Evolutionary conservation across 2,329 filamentous ascomycete genomes (phyloP).

Genomic region (Camptophora hylomeconis): DNA sequence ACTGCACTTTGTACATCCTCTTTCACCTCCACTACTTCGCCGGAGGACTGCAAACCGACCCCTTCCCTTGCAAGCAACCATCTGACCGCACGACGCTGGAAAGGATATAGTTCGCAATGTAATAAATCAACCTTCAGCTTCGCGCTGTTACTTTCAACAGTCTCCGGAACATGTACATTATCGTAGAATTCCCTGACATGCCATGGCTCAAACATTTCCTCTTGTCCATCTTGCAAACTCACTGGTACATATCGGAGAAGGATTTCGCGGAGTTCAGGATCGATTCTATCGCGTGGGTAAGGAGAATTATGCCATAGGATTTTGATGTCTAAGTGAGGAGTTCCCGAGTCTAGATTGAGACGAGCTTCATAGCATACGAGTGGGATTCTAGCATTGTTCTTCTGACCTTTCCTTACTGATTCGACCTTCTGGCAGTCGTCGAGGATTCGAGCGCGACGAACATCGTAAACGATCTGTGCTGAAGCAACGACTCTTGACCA

Average conservation of each 20-base stretch:
- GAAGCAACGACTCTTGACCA: no score
- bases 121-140: slow-evolving; percentile 24
- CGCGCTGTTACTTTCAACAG: slow-evolving; percentile 21
- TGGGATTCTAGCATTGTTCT: no score
- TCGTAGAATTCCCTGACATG: slow-evolving; percentile 32
- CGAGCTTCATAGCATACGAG: no score
- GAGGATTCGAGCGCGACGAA: no score
- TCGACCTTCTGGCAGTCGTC: no score
- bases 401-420: no score
- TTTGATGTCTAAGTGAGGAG: no score
- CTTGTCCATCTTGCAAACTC: no score
- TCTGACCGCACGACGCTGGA: slow-evolving; percentile 33
- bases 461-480: no score
- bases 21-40: slow-evolving; percentile 17
- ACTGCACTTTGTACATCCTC: not conserved
- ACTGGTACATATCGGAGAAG: no score
- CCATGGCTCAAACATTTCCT: no score
- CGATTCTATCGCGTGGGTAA: slow-evolving; percentile 3
- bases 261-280: slow-evolving; percentile 1
- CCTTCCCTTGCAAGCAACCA: slow-evolving; percentile 35
- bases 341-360: no score
- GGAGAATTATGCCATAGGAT: slow-evolving; percentile 6
- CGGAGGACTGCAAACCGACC: slow-evolving; percentile 22
- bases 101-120: slow-evolving; percentile 32
- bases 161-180: slow-evolving; percentile 31